phyloP scores from a whole-genome alignment of 2,329 filamentous ascomycete species.

The Ceratocystis colombiana region DNA sequence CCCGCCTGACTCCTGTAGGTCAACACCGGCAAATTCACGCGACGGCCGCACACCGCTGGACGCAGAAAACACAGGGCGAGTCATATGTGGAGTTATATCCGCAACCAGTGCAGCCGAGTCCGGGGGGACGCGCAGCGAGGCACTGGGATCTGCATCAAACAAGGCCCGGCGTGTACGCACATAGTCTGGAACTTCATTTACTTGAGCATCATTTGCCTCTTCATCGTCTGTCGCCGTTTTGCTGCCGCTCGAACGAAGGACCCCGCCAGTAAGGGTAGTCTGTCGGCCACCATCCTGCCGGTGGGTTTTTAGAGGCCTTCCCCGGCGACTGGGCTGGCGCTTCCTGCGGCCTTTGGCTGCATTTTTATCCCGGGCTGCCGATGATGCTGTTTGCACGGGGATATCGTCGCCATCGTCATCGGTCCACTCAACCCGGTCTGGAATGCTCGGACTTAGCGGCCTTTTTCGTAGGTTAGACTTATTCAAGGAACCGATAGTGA shows the following conservation, averaged over 20 bases:
- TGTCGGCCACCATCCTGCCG: neutral
- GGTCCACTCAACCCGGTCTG: constrained; percentile 19
- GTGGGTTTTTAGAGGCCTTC: neutral
- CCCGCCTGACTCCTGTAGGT: constrained; percentile 63
- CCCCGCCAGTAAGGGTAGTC: neutral
- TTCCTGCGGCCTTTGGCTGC: neutral
- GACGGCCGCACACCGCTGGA: constrained; percentile 51
- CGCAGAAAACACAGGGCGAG: constrained; percentile 58
- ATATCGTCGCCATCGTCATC: constrained; percentile 21
- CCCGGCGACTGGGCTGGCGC: neutral
- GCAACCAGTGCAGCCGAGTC: constrained; percentile 66
- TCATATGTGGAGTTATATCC: constrained; percentile 39
- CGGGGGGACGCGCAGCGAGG: constrained; percentile 66
- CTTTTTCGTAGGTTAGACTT: neutral
- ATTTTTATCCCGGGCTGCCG: neutral
- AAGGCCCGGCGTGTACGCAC: constrained; percentile 54
- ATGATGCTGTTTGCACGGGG: neutral
- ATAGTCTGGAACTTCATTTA: constrained; percentile 53
- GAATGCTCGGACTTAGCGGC: neutral
- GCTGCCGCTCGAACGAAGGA: neutral
- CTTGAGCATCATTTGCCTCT: neutral
- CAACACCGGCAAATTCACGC: constrained; percentile 62
- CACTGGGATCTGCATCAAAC: constrained; percentile 56
- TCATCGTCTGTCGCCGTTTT: neutral
- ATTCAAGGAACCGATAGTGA: neutral